Evolutionary conservation across 129 eudicot genomes (phyloP), one percentile per base, ranked within the genome.

Genomic region (Centrapalus pauciflorus): DNA sequence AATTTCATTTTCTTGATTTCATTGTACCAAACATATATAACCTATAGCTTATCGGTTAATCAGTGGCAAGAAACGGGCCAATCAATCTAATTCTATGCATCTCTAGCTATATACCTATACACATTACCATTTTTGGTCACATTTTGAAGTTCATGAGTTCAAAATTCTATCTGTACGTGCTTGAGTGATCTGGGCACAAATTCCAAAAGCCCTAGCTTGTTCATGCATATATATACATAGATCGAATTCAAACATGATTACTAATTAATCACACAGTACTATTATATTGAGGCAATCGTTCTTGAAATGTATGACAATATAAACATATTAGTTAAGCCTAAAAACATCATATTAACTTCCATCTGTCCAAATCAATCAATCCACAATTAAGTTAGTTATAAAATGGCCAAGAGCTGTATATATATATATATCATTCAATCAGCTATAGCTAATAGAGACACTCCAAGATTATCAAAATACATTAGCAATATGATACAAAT

Each of bases 301-400:
- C 14, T 4, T 20, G 32, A 48, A 61, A 61, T n/a, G n/a, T n/a
- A 26, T 7, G 54, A 24, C 29, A 49, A 71, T 21, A 19, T 4
- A 34, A n/a, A 32, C 48, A 40, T 40, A n/a, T n/a, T n/a, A n/a
- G n/a, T n/a, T n/a, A 26, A 9, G 5, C 28, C 52, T 30, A 30
- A 23, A n/a, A 71, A 49, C 69, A 71, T 71, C 7, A 37, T 60
- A n/a, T n/a, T 23, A n/a, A n/a, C n/a, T n/a, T n/a, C n/a, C n/a
- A n/a, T 16, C 1, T 30, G 38, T 32, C 60, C 32, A 37, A 10
- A 55, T 40, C 0, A 2, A 27, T 60, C 8, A 67, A 8, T 11
- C 6, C 2, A 0, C 7, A 26, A 16, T 28, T 56, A n/a, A n/a
- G n/a, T n/a, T n/a, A n/a, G n/a, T n/a, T n/a, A n/a, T n/a, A n/a